Evolutionary conservation across 208 protist species (phyloP).

Genomic region (Blechomonas ayalai): DNA sequence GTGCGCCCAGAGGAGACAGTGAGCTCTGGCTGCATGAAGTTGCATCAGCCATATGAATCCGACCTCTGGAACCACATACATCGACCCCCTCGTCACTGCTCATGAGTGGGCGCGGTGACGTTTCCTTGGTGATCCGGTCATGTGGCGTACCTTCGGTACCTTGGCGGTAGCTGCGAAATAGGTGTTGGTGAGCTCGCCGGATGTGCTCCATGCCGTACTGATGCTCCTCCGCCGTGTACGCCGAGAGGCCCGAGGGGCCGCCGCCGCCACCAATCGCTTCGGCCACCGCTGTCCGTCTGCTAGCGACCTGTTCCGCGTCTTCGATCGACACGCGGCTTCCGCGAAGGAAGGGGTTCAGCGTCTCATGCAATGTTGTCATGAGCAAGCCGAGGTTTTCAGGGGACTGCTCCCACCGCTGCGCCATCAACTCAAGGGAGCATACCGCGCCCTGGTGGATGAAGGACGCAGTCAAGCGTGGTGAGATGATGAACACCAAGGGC

Average conservation of each 20-base stretch:
- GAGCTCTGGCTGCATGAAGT: too few relatives aligned
- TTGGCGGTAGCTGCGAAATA: conserved; percentile 40
- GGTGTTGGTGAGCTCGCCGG: conserved; percentile 50
- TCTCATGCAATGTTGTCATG: conserved; percentile 50
- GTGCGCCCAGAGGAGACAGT: too few relatives aligned
- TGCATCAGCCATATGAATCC: too few relatives aligned
- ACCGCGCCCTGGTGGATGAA: conserved; percentile 82
- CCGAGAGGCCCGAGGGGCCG: conserved; percentile 1
- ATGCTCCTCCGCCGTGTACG: conserved; percentile 68
- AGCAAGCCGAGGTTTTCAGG: conserved; percentile 39
- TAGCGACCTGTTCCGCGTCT: conserved; percentile 13
- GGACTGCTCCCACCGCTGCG: conserved; percentile 58
- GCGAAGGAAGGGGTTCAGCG: conserved; percentile 54
- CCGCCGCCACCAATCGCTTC: conserved; percentile 1
- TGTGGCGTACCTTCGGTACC: too few relatives aligned
- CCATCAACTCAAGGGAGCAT: conserved; percentile 83
- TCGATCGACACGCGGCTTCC: conserved; percentile 48
- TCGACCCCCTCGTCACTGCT: too few relatives aligned
- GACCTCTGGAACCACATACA: too few relatives aligned
- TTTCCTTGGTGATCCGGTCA: too few relatives aligned
- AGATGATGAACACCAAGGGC: conserved; percentile 74
- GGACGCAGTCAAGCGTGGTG: conserved; percentile 57
- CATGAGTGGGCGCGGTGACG: too few relatives aligned
- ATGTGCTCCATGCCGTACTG: conserved; percentile 57
- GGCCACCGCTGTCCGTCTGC: conserved; percentile 5